Base-by-base conservation (phyloP, 2,329 filamentous ascomycete genomes). In the Hirsutella thompsonii region DNA sequence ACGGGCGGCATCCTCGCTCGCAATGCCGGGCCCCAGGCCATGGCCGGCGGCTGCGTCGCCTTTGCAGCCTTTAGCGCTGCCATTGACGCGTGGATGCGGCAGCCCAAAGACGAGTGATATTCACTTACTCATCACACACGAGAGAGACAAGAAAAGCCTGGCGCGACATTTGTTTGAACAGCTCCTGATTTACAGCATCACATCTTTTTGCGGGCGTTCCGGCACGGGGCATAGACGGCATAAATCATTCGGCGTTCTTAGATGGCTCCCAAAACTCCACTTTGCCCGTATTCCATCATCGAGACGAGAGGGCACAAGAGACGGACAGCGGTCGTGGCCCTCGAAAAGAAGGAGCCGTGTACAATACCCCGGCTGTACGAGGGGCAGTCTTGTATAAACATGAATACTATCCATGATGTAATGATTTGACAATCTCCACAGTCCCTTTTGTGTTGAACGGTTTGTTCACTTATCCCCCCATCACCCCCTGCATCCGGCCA, bases 1-100 rank as follows among this genome's bases (percentile, higher is more conserved):
- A 95, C 92, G 9, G 92, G 92, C 14, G 92, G 86, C 16, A 83
- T 92, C 41, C 63, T 98, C 47, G 90, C 87, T 37, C 79, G 83
- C 47, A 85, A 83, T 52, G 90, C 85, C 1, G 92, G 92, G 0
- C 92, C 92, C 8, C 85, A 92, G 65, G 92, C 90, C 26, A 83
- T 86, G 38, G 81, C 79, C 2, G 72, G 93, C 4, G 92, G 92
- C 1, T 96, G 90, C 61, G 83, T 79, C 11, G 92, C 90, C 1
- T 98, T 98, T 62, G 92, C 92, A 42, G 89, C 86, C 1, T 96
- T 96, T 54, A 85, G 79, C 59, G 79, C 84, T 13, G 90, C 89
- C 1, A 95, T 96, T 58, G 90, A 96, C 70, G 79, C 78, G 29
- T 95, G 87, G 59, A 86, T 95, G 86, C 67, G 84, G 52, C 81